Conservation (phyloP, 1,284 basidiomycete genomes). For the Gomphus sp. region DNA sequence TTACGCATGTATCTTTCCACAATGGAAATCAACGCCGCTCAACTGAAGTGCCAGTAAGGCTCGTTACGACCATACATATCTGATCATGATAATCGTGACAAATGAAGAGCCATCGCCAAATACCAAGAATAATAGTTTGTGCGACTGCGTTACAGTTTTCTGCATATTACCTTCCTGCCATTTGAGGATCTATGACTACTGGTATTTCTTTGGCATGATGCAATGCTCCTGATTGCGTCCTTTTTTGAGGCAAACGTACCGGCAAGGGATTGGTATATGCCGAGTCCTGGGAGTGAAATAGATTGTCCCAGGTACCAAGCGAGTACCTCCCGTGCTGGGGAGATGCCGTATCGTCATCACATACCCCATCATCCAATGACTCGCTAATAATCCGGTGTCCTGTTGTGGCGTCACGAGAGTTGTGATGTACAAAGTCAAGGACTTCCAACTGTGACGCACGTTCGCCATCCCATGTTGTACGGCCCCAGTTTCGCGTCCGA, state of each 20-base stretch:
- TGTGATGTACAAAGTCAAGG: slow-evolving; percentile 1
- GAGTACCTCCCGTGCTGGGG: background rate
- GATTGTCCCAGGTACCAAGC: background rate
- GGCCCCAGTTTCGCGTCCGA: slow-evolving; percentile 1
- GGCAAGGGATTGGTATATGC: background rate
- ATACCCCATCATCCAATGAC: background rate
- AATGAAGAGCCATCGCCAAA: background rate
- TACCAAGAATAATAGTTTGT: background rate
- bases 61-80: background rate
- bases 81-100: background rate
- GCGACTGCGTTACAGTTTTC: background rate
- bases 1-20: too few relatives aligned
- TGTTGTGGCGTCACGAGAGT: background rate
- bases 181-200: background rate
- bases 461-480: background rate
- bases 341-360: background rate
- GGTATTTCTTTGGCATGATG: background rate
- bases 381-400: background rate
- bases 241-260: background rate
- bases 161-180: background rate
- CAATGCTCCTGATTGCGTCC: background rate
- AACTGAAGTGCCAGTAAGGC: too few relatives aligned
- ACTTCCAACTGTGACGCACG: background rate
- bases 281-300: background rate
- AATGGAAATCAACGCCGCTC: too few relatives aligned